Base-by-base conservation (phyloP, 306 rosid genomes). In the Sechiopsis laciniata region DNA sequence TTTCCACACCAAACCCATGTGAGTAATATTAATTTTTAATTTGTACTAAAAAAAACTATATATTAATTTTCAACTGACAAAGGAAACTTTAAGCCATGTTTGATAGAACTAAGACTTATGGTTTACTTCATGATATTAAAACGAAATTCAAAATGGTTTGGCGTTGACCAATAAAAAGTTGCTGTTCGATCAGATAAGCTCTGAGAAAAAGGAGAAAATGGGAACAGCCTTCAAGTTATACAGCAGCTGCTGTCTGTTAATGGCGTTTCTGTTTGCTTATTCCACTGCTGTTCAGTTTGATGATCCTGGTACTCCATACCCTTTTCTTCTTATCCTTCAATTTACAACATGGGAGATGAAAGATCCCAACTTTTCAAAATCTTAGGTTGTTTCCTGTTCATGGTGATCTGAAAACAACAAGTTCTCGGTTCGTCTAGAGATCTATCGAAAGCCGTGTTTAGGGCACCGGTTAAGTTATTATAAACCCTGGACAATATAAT, bases 241-340 rank as follows among this genome's bases (percentile, higher is more conserved):
- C 76, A 71, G 57, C 64, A 42, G 75, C 13, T 83, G 86, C 50
- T 86, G 90, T 73, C 57, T 88, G 13, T 74, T 79, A 17, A 85
- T 86, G 88, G 86, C 90, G 56, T 52, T 75, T 55, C 88, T 90
- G 40, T 90, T 90, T 72, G 86, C 88, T 73, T 86, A 84, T 83
- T 86, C 90, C n/a, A 89, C 91, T 15, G 82, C 86, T 46, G 86
- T 82, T 63, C 94, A 90, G 76, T 72, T 86, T 55, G 79, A 90
- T 65, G 96, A 88, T 77, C 80, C 72, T 45, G 87, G 94, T 87
- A 84, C 40, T 51, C 48, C 32, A 13, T 5, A 37, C 42, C 73
- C 29, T 12, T 62, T 62, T 68, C 70, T 37, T 37, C 8, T 63
- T 63, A 16, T 51, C 57, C 14, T 59, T 73, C 17, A 46, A 37